A percentile compares a stretch with the other conserved stretches of the same genome.
Conservation (phyloP, 73 alveolate genomes). For the Tetrahymena malaccensis region DNA sequence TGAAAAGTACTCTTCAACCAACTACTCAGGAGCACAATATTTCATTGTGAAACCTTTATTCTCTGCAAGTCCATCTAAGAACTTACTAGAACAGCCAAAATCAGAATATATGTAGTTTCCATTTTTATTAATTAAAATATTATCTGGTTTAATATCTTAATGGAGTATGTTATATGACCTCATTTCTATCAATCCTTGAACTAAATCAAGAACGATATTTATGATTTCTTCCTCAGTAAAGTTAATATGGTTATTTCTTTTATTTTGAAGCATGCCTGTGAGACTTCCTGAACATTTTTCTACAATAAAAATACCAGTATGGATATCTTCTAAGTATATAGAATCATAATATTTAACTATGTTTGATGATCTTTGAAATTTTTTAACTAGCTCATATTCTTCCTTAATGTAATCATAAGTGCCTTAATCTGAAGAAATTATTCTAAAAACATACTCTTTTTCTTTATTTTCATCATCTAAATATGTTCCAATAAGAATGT, state of each 20-base stretch:
- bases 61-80: background rate
- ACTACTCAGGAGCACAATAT: background rate
- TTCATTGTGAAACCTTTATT: background rate
- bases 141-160: background rate
- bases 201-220: background rate
- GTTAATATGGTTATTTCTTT: background rate
- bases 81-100: background rate
- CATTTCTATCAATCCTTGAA: background rate
- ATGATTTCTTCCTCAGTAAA: background rate
- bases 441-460: background rate
- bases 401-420: background rate
- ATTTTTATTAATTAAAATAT: background rate
- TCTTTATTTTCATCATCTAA: background rate
- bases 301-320: background rate
- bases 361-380: background rate
- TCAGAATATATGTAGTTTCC: background rate
- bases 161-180: background rate
- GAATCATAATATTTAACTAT: background rate
- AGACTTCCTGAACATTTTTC: background rate
- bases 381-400: background rate
- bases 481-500: background rate
- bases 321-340: background rate
- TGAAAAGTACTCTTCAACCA: background rate
- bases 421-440: background rate
- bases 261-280: background rate